Conservation (phyloP, 805 yeast genomes). For the Sungouiella blattae region DNA sequence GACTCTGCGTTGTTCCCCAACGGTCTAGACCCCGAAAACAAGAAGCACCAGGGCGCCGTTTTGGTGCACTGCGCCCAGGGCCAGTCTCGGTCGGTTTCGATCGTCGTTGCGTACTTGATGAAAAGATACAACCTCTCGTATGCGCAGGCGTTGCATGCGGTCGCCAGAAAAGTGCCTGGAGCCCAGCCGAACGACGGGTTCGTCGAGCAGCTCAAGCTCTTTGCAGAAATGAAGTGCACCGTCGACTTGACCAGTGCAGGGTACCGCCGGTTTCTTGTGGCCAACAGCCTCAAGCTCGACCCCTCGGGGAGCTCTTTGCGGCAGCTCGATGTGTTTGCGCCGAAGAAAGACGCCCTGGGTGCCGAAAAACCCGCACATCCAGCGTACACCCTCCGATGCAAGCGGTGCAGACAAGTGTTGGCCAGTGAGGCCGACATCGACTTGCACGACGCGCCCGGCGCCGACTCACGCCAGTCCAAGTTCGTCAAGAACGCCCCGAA, state of each 20-base stretch:
- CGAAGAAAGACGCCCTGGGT: slow-evolving; percentile 10
- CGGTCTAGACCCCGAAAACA: slow-evolving; percentile 11
- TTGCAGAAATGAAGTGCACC: slow-evolving; percentile 35
- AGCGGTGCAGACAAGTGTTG: slow-evolving; percentile 69
- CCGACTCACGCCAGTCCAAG: slow-evolving; percentile 59
- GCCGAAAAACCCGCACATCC: slow-evolving; percentile 5
- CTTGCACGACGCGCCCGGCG: slow-evolving; percentile 63
- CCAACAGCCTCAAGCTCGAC: slow-evolving; percentile 18
- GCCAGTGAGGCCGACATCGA: slow-evolving; percentile 64
- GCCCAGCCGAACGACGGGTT: slow-evolving; percentile 76
- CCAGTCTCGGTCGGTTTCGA: slow-evolving; percentile 44
- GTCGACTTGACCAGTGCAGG: slow-evolving; percentile 19
- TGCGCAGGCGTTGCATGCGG: slow-evolving; percentile 68
- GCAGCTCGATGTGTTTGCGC: slow-evolving; percentile 9
- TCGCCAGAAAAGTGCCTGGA: slow-evolving; percentile 57
- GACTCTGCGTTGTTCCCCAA: slow-evolving; percentile 52
- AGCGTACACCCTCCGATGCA: slow-evolving; percentile 57
- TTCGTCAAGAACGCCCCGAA: slow-evolving; percentile 63
- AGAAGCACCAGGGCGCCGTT: slow-evolving; percentile 39
- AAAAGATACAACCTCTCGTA: slow-evolving; percentile 50
- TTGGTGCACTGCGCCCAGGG: slow-evolving; percentile 55
- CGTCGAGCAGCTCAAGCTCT: slow-evolving; percentile 65
- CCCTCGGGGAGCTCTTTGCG: slow-evolving; percentile 12
- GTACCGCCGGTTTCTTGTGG: slow-evolving; percentile 26
- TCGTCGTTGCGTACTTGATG: slow-evolving; percentile 49